Base-by-base conservation (phyloP, 768 basidiomycete species). In the Russula vinacea region DNA sequence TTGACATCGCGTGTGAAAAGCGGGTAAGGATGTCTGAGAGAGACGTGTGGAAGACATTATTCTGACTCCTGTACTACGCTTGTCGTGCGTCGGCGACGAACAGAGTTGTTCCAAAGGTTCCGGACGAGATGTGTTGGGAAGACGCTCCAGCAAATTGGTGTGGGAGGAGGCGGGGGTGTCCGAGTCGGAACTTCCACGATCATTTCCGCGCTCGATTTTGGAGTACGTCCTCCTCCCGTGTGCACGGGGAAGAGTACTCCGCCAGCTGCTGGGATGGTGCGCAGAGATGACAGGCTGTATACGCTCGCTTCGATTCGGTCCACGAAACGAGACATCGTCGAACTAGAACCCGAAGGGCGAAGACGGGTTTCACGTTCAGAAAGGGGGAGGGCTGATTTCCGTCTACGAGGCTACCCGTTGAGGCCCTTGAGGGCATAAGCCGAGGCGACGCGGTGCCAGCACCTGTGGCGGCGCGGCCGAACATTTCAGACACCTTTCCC, bases 181-280 rank as follows among this genome's bases (percentile, higher is more conserved):
- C 22, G 45, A 42, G 44, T 33, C 33, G 40, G 52, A 33, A n/a
- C 19, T 33, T 16, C 51, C 47, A 16, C 47, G 33, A 33, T 56
- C 55, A 32, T 50, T 3, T 65, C 33, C 54, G 10, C 32, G 5
- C 24, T 56, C 47, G 11, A 61, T 44, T 52, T 45, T 51, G 24
- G 55, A 14, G 35, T 56, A 56, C 7, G 32, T 13, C 13, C 13
- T 52, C n/a, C n/a, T n/a, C n/a, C n/a, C n/a, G 39, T n/a, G 50
- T 16, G 32, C 49, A 32, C 56, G n/a, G 9, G 47, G 58, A n/a
- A 26, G 2, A 61, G 49, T 22, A 19, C 49, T 52, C 40, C 55
- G 58, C 59, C 64, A 56, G 35, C 64, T 61, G 33, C 64, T 61
- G 33, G 59, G 40, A 45, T 39, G 4, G 64, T 61, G 55, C 54